Conservation (phyloP, 2,329 filamentous ascomycete genomes). For the Fusarium chlamydosporum region DNA sequence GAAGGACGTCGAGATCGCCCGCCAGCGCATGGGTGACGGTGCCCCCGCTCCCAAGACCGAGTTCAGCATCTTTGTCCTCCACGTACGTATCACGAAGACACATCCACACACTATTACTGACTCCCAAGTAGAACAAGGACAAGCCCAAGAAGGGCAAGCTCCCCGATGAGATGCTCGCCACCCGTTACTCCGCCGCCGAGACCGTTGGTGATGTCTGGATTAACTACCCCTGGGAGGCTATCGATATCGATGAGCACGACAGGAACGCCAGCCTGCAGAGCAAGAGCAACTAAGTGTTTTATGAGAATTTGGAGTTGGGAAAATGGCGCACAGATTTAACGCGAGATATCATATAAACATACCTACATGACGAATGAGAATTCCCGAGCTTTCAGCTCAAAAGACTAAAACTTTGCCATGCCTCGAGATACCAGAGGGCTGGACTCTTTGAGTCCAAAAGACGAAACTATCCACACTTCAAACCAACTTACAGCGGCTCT, state of each 20-base stretch:
- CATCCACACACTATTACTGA: slow-evolving; percentile 19
- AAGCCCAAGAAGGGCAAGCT: slow-evolving; percentile 93
- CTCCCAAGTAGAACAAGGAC: slow-evolving; percentile 83
- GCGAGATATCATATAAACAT: slow-evolving; percentile 29
- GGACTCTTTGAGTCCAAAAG: too few species aligned
- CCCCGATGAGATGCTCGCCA: slow-evolving; percentile 81
- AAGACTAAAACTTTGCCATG: neutral
- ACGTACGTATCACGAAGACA: slow-evolving; percentile 68
- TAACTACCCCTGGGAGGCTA: slow-evolving; percentile 98
- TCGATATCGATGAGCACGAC: slow-evolving; percentile 94
- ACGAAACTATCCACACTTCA: too few species aligned
- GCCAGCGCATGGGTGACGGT: slow-evolving; percentile 77
- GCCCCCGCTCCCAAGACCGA: slow-evolving; percentile 75
- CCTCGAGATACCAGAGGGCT: too few species aligned
- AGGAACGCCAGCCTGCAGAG: slow-evolving; percentile 69
- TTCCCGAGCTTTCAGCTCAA: slow-evolving; percentile 20
- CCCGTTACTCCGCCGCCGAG: slow-evolving; percentile 85
- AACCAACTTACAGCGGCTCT: too few species aligned
- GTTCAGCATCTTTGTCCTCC: slow-evolving; percentile 95
- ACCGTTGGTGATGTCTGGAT: slow-evolving; percentile 98
- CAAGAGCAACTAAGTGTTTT: slow-evolving; percentile 42
- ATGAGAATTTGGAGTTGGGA: slow-evolving; percentile 44
- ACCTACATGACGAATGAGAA: slow-evolving; percentile 31
- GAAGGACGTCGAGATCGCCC: slow-evolving; percentile 91
- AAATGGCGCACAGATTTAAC: slow-evolving; percentile 35